Base-by-base conservation (phyloP, 1,284 basidiomycete species). In the Cryptococcus sp. region DNA sequence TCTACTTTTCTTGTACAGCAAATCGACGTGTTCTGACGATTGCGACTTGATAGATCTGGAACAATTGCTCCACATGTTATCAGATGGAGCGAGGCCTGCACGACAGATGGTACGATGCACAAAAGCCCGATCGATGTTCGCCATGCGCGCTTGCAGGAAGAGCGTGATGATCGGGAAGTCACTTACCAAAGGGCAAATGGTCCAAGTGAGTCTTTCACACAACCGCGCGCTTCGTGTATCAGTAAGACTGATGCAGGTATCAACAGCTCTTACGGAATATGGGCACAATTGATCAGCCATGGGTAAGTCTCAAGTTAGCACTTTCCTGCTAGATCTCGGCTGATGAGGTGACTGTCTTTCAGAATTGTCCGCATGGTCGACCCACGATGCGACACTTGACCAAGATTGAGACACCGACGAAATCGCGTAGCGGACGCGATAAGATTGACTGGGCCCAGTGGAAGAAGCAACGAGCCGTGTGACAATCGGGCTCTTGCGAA, bases 121-220 rank as follows among this genome's bases (percentile, higher is more conserved):
- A 10, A 99, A 97, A 75, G 92, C 90, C n/a, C 84, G 93, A 17
- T 83, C 86, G 8, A 97, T 99, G 93, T 97, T 99, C 73, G 96
- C 96, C 0, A 91, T 87, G 82, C 85, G 95, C 44, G 96, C 96
- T 0, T 99, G 96, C 76, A 79, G 96, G 59, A 93, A 89, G 79
- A 97, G 93, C 75, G 87, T 97, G 55, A 99, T 99, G 95, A 85
- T 99, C 46, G 95, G 95, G 6, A 91, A 85, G 77, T 83, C 92
- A 15, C 80, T 98, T 57, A 90, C 83, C 17, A 81, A 79, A 61
- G 78, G 80, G 13, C 89, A 90, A 73, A 98, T 98, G 96, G 83
- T 81, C 13, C 78, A 83, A 61, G 91, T 93, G 70, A 72, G 86
- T 11, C 20, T 16, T 20, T 26, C 19, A 44, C 25, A 44, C 29